Base-by-base conservation (phyloP, 31 red algal species). In the Asparagopsis taxiformis region DNA sequence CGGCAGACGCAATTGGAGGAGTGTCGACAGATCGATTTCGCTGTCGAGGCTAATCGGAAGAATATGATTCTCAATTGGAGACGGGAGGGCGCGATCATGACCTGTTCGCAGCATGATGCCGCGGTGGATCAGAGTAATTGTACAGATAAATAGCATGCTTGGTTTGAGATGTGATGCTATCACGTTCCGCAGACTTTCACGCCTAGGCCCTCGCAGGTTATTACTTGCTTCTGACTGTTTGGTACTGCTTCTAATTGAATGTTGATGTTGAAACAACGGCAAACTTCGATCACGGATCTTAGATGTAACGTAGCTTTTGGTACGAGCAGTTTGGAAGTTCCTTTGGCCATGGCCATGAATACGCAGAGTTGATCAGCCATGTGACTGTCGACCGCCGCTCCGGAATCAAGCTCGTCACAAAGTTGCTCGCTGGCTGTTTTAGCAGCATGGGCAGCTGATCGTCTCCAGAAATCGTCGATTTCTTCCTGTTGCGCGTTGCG, bases 301-400 rank as follows among this genome's bases (percentile, higher is more conserved):
- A 46, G 41, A 46, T 46, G 41, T 13, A 9, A 13, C 13, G 41
- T 46, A 6, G 41, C 8, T 46, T 46, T 6, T 13, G 41, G 41
- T 46, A 46, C 41, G 41, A 46, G 41, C 41, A 46, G 41, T 13
- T 46, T 46, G 41, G 41, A 46, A 9, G 41, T 46, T 31, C 85
- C 85, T 3, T 39, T 60, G 37, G 75, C 74, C 75, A 90, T 79
- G 17, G 75, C 75, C 75, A 90, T 74, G 65, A 74, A 80, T 28
- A 80, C 46, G 34, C 48, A 37, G 16, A 90, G 53, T 67, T 90
- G 85, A 59, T 90, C 85, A 16, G 75, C 85, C 85, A 80, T 80
- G 44, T 72, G 43, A 31, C 19, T 20, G 55, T 90, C 85, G 3
- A 90, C 63, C 11, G 52, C 64, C 2, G 75, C 75, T 37, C 67